A percentile compares a stretch with the other conserved stretches of the same genome.
phyloP scores from a whole-genome alignment of 768 basidiomycete species.

The Termitomyces sp. region DNA sequence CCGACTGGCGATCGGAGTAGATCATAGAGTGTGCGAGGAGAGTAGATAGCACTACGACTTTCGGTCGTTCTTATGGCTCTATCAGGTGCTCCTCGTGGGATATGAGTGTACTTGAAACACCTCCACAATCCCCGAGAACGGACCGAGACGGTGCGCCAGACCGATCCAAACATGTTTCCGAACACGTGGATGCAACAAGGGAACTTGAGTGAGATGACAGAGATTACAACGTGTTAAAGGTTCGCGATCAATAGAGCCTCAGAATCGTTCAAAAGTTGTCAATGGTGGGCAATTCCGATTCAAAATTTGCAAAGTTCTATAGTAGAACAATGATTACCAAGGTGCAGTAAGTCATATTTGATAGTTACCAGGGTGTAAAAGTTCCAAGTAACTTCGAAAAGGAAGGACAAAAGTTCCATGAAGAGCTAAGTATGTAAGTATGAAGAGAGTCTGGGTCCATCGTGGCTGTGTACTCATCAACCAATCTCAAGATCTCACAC shows the following conservation, averaged over 20 bases:
- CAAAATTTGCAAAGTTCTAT: not conserved
- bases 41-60: not conserved
- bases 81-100: conserved; percentile 25
- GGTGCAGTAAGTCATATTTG: too few species aligned
- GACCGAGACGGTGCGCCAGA: not conserved
- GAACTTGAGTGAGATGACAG: not conserved
- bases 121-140: not conserved
- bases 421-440: too few species aligned
- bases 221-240: not conserved
- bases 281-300: not conserved
- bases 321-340: too few species aligned
- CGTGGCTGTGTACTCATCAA: not conserved
- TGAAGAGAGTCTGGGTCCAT: too few species aligned
- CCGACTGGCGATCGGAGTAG: conserved; percentile 1
- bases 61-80: conserved; percentile 14
- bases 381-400: too few species aligned
- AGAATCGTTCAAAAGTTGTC: not conserved
- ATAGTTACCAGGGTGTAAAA: too few species aligned
- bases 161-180: conserved; percentile 2
- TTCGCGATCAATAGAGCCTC: not conserved
- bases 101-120: conserved; percentile 24
- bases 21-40: conserved; percentile 17
- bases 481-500: too few species aligned
- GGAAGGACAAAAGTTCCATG: too few species aligned
- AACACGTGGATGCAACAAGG: conserved; percentile 30